These are phyloP conservation scores for Acacia pycnantha DNA, from an alignment of 331 rosid genomes.

Conservation along the genomic window DNA sequence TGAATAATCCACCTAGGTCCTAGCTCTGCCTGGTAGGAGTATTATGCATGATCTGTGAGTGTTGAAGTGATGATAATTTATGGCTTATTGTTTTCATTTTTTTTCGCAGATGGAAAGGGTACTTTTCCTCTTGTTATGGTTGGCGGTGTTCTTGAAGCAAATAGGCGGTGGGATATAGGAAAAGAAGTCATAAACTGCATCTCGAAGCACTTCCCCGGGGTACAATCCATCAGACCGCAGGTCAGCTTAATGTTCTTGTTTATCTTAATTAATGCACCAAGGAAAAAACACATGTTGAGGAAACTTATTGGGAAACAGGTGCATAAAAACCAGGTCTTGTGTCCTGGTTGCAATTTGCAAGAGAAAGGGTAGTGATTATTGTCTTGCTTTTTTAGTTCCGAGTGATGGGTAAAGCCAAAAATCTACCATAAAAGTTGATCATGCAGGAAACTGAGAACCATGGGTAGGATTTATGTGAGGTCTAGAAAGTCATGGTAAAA, in stretches of 20 bases:
- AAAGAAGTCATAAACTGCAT: constrained; percentile 70
- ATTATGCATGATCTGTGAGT: background rate
- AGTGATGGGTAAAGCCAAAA: background rate
- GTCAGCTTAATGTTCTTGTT: constrained; percentile 36
- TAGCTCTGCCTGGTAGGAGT: background rate
- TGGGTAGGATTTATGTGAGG: background rate
- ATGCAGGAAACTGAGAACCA: background rate
- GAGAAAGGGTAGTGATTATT: background rate
- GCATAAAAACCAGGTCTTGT: background rate
- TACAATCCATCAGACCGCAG: constrained; percentile 77
- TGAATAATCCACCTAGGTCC: background rate
- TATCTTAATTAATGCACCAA: background rate
- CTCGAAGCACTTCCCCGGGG: constrained; percentile 67
- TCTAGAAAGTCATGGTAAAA: background rate
- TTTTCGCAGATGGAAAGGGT: constrained; percentile 67
- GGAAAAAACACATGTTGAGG: background rate
- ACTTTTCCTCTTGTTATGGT: constrained; percentile 89
- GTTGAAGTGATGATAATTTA: background rate
- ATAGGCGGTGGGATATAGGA: constrained; percentile 86
- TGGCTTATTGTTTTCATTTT: background rate
- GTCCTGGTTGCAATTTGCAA: background rate
- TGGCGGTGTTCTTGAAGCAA: constrained; percentile 94
- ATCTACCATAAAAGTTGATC: background rate
- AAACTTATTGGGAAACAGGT: background rate
- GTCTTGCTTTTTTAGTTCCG: background rate